Conservation (phyloP, 352 stramenopile species). For the Phytophthora ohioensis region DNA sequence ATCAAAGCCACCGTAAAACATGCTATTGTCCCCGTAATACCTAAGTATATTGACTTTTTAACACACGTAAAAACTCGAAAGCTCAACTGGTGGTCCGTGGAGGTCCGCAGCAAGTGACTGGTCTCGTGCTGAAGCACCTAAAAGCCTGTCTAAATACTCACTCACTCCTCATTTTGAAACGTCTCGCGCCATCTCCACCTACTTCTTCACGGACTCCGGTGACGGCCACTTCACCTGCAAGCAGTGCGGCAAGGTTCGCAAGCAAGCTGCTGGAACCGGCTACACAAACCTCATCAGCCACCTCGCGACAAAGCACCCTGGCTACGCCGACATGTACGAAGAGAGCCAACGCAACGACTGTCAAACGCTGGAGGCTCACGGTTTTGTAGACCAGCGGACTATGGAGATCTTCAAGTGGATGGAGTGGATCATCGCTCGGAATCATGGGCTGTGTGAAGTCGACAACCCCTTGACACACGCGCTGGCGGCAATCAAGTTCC, state of each 20-base stretch:
- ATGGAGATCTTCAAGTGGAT: conserved; percentile 10
- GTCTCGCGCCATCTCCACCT: neutral
- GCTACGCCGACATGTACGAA: neutral
- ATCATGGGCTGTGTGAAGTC: neutral
- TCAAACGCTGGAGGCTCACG: neutral
- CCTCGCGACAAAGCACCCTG: neutral
- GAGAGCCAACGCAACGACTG: neutral
- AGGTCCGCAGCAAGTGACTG: too few species aligned
- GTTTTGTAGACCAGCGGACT: neutral
- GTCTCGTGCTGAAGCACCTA: too few species aligned
- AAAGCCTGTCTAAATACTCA: too few species aligned
- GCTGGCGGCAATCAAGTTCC: neutral
- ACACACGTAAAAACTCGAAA: too few species aligned
- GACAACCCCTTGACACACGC: neutral
- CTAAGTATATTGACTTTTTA: too few species aligned
- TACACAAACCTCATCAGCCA: neutral
- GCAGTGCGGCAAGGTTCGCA: conserved; percentile 1
- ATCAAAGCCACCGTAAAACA: too few species aligned
- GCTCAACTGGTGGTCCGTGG: too few species aligned
- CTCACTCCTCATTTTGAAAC: too few species aligned
- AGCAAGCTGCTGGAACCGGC: neutral
- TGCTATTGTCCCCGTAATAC: too few species aligned
- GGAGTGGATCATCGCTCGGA: conserved; percentile 1
- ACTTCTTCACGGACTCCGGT: conserved; percentile 11
- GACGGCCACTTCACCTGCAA: conserved; percentile 1